Evolutionary conservation across 176 grass and related monocot genomes (phyloP), one percentile per base, ranked within the genome.

Genomic region (Juncus effusus): DNA sequence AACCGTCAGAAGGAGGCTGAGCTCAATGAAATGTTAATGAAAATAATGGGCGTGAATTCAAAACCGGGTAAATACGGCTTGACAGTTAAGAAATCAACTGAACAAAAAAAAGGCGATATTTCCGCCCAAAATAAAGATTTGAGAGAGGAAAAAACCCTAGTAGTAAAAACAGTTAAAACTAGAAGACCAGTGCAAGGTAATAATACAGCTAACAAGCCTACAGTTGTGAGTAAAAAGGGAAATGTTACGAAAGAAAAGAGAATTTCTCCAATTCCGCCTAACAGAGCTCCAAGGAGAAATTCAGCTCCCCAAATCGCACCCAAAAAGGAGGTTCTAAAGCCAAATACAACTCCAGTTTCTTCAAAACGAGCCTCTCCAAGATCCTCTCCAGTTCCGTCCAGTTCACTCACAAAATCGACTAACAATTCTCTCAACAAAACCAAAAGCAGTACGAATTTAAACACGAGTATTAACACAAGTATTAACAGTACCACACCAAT

Each of bases 11-110:
- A 99, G 65, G 95, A 94, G 76, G 86, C 78, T 6, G 95, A 99
- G 42, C 95, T 99, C 73, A 93, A 89, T 80, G 86, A 94, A 63
- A 94, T 99, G 85, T 81, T 99, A 65, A 74, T 85, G 78, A 99
- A 90, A 86, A 94, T 99, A 88, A 94, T 99, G 89, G 73, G 86
- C 59, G 85, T 78, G 73, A 28, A 28, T 28, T 28, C 19, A 6
- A 85, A 78, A 76, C 83, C 86, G 82, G 86, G 83, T 47, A 99
- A 90, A 41, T 83, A 87, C 63, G 60, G 63, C 56, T 65, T 80
- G 56, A 53, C 58, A 73, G 86, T 59, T 37, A 74, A 28, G 62
- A 79, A 70, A 52, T 74, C 35, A 49, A 83, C 68, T 81, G 81
- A 99, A 59, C 66, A 87, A 76, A 47, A 47, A 9, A 90, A 79